Evolutionary conservation across 345 rosid genomes (phyloP).

Genomic region (Eucalyptus pauciflora): DNA sequence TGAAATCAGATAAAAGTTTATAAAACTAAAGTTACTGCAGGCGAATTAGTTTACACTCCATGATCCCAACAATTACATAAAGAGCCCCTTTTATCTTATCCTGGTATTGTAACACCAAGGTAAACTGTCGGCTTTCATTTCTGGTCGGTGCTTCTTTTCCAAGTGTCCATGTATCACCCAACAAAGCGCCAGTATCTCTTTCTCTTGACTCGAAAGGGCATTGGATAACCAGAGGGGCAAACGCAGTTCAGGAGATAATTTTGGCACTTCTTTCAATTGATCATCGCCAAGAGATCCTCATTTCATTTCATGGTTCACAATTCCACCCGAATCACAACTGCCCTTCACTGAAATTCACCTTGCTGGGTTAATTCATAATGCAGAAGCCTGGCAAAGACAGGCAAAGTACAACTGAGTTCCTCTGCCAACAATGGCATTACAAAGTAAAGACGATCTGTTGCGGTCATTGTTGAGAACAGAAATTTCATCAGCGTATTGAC

Average conservation of each 20-base stretch:
- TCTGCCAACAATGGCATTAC: not conserved
- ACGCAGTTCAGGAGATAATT: not conserved
- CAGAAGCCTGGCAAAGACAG: not conserved
- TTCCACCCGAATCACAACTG: not conserved
- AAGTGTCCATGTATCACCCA: not conserved
- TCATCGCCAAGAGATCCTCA: not conserved
- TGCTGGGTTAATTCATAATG: not conserved
- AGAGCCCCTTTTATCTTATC: not conserved
- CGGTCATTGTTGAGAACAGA: not conserved
- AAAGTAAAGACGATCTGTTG: not conserved
- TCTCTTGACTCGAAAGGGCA: not conserved
- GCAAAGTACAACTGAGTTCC: not conserved
- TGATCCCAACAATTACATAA: not conserved
- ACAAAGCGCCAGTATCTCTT: not conserved
- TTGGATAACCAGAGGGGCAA: not conserved
- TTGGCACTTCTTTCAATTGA: not conserved
- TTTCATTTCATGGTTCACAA: not conserved
- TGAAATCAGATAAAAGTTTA: not conserved
- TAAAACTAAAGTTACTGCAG: not conserved
- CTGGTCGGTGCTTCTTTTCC: not conserved
- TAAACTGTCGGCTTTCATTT: not conserved
- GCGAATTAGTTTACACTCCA: not conserved
- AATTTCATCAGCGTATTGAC: not conserved
- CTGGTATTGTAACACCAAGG: not conserved
- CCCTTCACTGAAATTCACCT: not conserved